phyloP scores from a whole-genome alignment of 2,329 filamentous ascomycete species.

The Xylariaceae sp. region DNA sequence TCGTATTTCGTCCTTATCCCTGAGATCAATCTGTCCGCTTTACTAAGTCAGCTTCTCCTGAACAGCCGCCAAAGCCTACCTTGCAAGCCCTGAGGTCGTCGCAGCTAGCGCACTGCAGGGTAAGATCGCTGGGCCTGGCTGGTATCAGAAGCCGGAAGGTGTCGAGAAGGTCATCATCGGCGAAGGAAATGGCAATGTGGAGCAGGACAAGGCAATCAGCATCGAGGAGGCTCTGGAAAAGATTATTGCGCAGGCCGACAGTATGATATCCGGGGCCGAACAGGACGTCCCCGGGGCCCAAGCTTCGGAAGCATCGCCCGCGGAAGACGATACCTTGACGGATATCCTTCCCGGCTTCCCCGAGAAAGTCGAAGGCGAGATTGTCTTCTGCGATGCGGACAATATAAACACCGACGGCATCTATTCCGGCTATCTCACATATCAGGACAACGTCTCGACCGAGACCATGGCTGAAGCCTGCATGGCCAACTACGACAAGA shows the following conservation, averaged over 20 bases:
- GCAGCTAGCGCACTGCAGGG: slow-evolving; percentile 77
- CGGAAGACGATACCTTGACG: slow-evolving; percentile 51
- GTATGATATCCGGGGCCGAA: slow-evolving; percentile 3
- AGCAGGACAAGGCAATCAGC: slow-evolving; percentile 57
- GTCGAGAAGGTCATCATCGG: slow-evolving; percentile 58
- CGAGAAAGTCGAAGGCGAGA: slow-evolving; percentile 73
- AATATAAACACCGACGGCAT: slow-evolving; percentile 82
- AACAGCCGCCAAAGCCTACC: slow-evolving; percentile 68
- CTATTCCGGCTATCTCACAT: slow-evolving; percentile 87
- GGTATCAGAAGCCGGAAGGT: slow-evolving; percentile 65
- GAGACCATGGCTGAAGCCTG: slow-evolving; percentile 82
- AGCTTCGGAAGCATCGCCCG: neutral
- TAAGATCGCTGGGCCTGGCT: slow-evolving; percentile 66
- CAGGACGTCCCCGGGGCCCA: neutral
- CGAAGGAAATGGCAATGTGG: slow-evolving; percentile 4
- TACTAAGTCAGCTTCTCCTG: neutral
- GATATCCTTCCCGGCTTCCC: slow-evolving; percentile 83
- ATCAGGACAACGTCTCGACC: slow-evolving; percentile 71
- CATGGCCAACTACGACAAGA: slow-evolving; percentile 87
- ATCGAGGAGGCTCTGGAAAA: slow-evolving; percentile 51
- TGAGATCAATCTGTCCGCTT: slow-evolving; percentile 22
- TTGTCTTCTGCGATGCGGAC: slow-evolving; percentile 59
- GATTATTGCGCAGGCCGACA: slow-evolving; percentile 6
- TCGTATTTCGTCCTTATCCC: neutral
- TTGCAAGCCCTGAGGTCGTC: slow-evolving; percentile 84